A percentile compares a stretch with the other conserved stretches of the same genome.
Conservation (phyloP, 306 rosid genomes). For the Mimosa bimucronata region DNA sequence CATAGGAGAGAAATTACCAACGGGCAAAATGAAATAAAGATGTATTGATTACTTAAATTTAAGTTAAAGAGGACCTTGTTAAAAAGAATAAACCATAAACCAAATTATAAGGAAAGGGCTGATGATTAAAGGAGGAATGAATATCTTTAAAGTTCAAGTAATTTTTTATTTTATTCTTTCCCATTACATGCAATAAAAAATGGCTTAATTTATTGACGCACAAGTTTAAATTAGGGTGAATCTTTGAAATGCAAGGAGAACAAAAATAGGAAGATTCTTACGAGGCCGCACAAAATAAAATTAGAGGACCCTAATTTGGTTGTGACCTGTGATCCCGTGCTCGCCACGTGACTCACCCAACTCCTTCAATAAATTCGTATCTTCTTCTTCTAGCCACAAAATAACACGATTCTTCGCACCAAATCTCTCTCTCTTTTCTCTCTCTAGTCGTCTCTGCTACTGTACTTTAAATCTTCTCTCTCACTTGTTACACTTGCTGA, state of each 20-base stretch:
- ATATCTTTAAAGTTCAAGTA: too few species aligned
- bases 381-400: slow-evolving; percentile 30
- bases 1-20: too few species aligned
- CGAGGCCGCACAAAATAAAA: too few species aligned
- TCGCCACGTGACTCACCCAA: neutral
- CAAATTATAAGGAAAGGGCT: too few species aligned
- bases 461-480: neutral
- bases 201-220: too few species aligned
- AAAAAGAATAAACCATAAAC: too few species aligned
- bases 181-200: too few species aligned
- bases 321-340: neutral
- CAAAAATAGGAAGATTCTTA: neutral
- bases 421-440: neutral
- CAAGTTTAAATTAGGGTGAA: neutral
- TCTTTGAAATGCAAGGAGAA: neutral
- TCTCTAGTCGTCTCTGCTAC: neutral
- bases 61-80: too few species aligned
- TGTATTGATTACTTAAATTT: too few species aligned
- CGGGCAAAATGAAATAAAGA: too few species aligned
- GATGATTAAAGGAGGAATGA: too few species aligned
- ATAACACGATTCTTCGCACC: neutral
- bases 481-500: neutral
- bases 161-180: too few species aligned
- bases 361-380: slow-evolving; percentile 10
- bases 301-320: neutral